phyloP scores from a whole-genome alignment of 495 filamentous ascomycete species.

The Aspergillus steynii region DNA sequence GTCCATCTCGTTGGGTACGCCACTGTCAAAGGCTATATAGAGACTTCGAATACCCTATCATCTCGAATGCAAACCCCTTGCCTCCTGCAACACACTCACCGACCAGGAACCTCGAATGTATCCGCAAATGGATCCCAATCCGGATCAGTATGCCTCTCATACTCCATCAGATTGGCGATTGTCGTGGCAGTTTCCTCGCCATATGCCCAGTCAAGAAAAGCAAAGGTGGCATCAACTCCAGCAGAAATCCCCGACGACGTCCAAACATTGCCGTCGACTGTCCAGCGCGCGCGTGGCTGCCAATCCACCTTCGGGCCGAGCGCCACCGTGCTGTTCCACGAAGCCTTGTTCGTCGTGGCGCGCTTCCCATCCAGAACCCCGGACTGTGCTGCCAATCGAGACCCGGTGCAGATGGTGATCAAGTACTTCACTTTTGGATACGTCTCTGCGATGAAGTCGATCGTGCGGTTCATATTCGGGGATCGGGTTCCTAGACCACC shows the following conservation, averaged over 20 bases:
- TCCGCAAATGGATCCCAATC: constrained; percentile 13
- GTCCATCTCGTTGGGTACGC: no score
- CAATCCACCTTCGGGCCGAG: constrained; percentile 52
- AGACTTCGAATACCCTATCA: no score
- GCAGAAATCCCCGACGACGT: constrained; percentile 60
- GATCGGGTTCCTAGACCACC: constrained; percentile 57
- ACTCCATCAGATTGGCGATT: constrained; percentile 12
- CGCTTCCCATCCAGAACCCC: constrained; percentile 56
- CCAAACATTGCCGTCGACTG: constrained; percentile 65
- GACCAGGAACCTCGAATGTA: neutral
- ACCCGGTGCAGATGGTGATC: constrained; percentile 62
- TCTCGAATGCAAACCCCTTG: no score
- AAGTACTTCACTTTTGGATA: constrained; percentile 52
- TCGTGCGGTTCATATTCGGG: constrained; percentile 25
- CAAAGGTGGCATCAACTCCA: constrained; percentile 59
- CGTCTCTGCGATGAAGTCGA: constrained; percentile 44
- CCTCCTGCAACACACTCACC: neutral
- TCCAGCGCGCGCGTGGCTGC: constrained; percentile 64
- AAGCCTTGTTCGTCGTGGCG: constrained; percentile 54
- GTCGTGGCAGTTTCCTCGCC: constrained; percentile 4
- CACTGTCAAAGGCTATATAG: no score
- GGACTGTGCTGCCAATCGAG: constrained; percentile 48
- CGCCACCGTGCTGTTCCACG: constrained; percentile 27
- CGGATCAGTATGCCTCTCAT: constrained; percentile 6
- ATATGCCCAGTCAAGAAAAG: constrained; percentile 7